Conservation (phyloP, 495 filamentous ascomycete genomes). For the Talaromyces proteolyticus region DNA sequence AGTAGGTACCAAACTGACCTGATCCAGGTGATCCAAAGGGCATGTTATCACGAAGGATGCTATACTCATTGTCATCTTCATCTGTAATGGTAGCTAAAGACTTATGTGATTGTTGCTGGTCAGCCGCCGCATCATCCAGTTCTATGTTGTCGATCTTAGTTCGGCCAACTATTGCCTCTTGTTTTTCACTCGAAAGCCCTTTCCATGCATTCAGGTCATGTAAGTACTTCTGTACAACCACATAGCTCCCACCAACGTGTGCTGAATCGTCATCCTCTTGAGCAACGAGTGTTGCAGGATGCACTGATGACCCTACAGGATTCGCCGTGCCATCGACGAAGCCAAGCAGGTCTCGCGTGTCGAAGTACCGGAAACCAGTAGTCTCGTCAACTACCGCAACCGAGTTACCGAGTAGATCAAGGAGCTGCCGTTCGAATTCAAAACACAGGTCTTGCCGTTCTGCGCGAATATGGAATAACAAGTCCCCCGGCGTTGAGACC, state of each 20-base stretch:
- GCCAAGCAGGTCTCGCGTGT: slow-evolving; percentile 51
- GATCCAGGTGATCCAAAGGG: slow-evolving; percentile 49
- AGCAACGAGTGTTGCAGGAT: slow-evolving; percentile 35
- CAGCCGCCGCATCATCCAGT: slow-evolving; percentile 42
- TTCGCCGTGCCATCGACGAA: slow-evolving; percentile 58
- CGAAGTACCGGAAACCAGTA: slow-evolving; percentile 53
- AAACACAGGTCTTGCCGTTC: slow-evolving; percentile 53
- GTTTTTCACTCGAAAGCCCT: slow-evolving; percentile 38
- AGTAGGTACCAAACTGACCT: slow-evolving; percentile 52
- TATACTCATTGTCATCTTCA: slow-evolving; percentile 42
- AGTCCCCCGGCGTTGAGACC: slow-evolving; percentile 46
- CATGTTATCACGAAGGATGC: slow-evolving; percentile 55
- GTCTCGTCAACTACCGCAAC: slow-evolving; percentile 46
- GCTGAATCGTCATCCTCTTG: slow-evolving; percentile 28
- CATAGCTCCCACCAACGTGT: slow-evolving; percentile 44
- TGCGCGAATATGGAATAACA: slow-evolving; percentile 52
- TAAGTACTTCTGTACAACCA: slow-evolving; percentile 55
- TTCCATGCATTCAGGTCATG: slow-evolving; percentile 45
- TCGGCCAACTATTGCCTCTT: slow-evolving; percentile 51
- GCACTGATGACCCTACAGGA: slow-evolving; percentile 43
- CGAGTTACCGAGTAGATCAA: slow-evolving; percentile 41
- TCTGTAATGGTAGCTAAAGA: slow-evolving; percentile 48
- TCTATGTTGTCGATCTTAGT: slow-evolving; percentile 52
- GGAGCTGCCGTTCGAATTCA: slow-evolving; percentile 49
- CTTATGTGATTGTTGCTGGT: slow-evolving; percentile 46